These are phyloP conservation scores for Dryas drummondii DNA, from an alignment of 306 rosid species.

Conservation along the genomic window DNA sequence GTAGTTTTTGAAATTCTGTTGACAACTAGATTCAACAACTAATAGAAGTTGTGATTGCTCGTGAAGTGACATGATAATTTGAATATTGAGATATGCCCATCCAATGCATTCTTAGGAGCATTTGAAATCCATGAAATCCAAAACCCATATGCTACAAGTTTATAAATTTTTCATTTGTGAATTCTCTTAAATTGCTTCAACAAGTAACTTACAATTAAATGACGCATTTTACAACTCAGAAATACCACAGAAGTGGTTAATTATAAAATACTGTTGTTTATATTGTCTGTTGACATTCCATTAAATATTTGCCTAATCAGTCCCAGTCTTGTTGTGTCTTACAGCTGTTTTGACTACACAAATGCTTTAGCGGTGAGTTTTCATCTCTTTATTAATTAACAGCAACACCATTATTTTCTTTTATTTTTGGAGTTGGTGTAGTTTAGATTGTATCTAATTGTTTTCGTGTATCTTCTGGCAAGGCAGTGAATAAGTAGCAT, in stretches of 20 bases:
- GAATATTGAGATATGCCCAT: too few species aligned
- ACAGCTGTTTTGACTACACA: slow-evolving; percentile 96
- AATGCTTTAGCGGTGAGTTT: slow-evolving; percentile 89
- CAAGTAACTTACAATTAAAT: neutral
- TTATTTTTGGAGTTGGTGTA: neutral
- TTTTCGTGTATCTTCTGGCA: neutral
- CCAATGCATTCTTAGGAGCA: too few species aligned
- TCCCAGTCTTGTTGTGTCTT: slow-evolving; percentile 24
- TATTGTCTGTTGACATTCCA: neutral
- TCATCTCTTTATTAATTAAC: slow-evolving; percentile 10
- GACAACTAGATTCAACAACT: neutral
- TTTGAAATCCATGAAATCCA: too few species aligned
- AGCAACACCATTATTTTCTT: slow-evolving; percentile 15
- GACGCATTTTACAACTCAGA: neutral
- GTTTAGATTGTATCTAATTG: slow-evolving; percentile 15
- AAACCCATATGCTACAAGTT: neutral
- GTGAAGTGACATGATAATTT: neutral
- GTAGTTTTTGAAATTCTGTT: slow-evolving; percentile 6
- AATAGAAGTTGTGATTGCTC: neutral
- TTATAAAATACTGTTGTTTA: neutral
- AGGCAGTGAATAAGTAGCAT: neutral
- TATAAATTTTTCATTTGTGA: neutral
- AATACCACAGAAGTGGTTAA: neutral
- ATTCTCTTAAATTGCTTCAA: neutral
- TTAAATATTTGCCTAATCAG: slow-evolving; percentile 28